Percentiles rank a stretch among this genome's conserved stretches.
Evolutionary conservation across 2,329 filamentous ascomycete species (phyloP).

Genomic region (Colletotrichum zoysiae): DNA sequence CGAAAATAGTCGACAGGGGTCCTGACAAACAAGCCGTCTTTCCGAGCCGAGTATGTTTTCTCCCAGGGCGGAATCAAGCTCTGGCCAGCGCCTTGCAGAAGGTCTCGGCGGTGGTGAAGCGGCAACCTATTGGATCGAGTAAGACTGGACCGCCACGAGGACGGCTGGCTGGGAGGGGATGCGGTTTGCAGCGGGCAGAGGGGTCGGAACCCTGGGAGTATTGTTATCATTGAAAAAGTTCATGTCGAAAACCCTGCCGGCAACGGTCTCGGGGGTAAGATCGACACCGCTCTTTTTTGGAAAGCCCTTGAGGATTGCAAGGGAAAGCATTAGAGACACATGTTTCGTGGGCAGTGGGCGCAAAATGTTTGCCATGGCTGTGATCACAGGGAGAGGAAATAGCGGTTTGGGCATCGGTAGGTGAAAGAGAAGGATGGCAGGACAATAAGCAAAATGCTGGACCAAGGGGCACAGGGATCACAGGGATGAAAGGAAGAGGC

Average conservation of each 20-base stretch:
- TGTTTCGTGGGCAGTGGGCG: background rate
- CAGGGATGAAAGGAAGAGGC: background rate
- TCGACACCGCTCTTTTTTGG: fast-evolving
- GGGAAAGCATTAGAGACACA: background rate
- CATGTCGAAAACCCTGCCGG: background rate
- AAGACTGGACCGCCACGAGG: background rate
- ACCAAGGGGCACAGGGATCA: background rate
- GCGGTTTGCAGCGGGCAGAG: background rate
- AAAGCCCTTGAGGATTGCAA: background rate
- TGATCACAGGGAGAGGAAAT: background rate
- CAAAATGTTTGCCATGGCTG: background rate
- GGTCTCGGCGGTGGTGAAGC: background rate
- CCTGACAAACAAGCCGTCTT: background rate
- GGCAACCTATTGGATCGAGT: background rate
- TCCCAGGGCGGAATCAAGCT: background rate
- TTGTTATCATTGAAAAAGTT: too few relatives aligned
- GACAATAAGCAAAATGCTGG: background rate
- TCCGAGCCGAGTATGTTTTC: background rate
- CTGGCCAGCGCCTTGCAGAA: background rate
- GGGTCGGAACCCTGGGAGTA: background rate
- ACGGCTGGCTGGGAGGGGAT: background rate
- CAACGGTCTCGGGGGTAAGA: background rate
- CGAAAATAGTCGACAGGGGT: background rate
- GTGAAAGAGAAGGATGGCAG: background rate
- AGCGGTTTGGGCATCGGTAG: fast-evolving